Evolutionary conservation across 2,329 filamentous ascomycete genomes (phyloP).

Genomic region (Chrysosphaeria jannelii): DNA sequence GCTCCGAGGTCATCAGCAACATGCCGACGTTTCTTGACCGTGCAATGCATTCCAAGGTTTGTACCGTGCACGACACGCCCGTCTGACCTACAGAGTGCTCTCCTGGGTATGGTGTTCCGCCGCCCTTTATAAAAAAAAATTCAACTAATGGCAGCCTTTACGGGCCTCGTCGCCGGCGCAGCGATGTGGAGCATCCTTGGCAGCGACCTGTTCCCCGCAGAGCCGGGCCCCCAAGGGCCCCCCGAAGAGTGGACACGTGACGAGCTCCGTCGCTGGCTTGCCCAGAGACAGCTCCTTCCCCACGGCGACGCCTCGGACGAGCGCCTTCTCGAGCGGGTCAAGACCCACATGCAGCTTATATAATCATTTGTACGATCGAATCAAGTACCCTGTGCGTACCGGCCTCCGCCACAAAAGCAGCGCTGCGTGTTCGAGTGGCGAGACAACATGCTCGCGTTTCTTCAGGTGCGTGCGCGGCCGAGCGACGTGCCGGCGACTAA

Average conservation of each 20-base stretch:
- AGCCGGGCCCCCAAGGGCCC: slow-evolving; percentile 49
- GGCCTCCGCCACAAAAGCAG: no score
- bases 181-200: slow-evolving; percentile 70
- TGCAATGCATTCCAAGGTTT: slow-evolving; percentile 39
- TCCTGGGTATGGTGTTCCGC: slow-evolving; percentile 23
- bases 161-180: slow-evolving; percentile 51
- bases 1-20: no score
- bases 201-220: slow-evolving; percentile 48
- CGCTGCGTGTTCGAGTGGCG: no score
- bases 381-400: no score
- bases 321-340: slow-evolving; percentile 15
- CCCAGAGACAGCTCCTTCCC: slow-evolving; percentile 19
- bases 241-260: slow-evolving; percentile 42
- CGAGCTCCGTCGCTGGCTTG: slow-evolving; percentile 56
- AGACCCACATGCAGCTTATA: slow-evolving; percentile 16
- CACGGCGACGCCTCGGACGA: slow-evolving; percentile 14
- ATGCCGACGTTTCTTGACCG: slow-evolving; percentile 44
- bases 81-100: no score
- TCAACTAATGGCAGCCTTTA: no score
- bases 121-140: no score
- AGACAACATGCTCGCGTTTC: no score
- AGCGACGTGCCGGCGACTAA: no score
- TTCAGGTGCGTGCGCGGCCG: no score
- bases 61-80: no score
- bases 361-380: no score